Conservation (phyloP, 2,329 filamentous ascomycete genomes). For the Colletotrichum sp. region DNA sequence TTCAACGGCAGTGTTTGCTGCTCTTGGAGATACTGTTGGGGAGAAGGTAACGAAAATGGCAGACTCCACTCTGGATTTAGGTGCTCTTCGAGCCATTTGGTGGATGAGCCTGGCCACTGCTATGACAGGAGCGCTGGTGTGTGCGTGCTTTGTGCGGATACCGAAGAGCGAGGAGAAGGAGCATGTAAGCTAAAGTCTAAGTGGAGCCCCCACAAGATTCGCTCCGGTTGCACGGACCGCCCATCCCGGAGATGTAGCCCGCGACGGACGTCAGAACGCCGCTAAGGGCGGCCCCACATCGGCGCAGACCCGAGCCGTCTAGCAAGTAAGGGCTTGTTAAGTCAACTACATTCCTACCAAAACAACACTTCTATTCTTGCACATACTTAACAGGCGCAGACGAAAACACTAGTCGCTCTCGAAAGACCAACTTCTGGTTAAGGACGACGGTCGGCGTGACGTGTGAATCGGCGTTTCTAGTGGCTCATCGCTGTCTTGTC, state of each 20-base stretch:
- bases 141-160: neutral
- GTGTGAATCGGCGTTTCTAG: neutral
- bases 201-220: neutral
- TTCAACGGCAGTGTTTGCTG: neutral
- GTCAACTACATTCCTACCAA: no score
- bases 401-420: neutral
- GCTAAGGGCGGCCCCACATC: neutral
- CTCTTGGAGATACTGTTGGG: accelerated
- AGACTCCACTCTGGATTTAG: neutral
- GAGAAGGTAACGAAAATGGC: neutral
- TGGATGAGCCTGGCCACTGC: neutral
- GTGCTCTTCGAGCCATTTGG: neutral
- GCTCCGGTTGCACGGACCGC: neutral
- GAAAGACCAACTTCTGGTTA: neutral
- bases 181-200: neutral
- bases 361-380: no score
- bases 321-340: no score
- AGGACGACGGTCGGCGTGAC: neutral
- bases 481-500: no score
- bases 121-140: neutral
- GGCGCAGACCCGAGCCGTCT: no score
- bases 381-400: no score
- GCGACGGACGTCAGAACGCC: neutral
- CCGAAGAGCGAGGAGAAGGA: neutral
- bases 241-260: neutral